Percentiles rank a stretch among this genome's conserved stretches.
Conservation (phyloP, 495 filamentous ascomycete genomes). For the Baudoinia panamericana region DNA sequence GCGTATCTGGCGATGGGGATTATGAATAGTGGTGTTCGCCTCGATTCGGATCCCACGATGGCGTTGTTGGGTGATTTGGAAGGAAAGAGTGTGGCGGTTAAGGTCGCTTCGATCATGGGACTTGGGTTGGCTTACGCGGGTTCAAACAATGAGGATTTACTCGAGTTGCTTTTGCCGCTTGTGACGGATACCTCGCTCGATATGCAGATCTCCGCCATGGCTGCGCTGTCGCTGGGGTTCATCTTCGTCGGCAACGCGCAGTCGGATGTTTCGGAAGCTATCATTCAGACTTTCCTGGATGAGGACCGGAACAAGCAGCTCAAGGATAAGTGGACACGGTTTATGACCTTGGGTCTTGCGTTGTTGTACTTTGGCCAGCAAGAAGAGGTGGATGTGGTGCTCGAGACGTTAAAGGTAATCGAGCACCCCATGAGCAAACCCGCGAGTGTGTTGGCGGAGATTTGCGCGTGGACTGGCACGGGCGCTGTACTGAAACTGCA, state of each 20-base stretch:
- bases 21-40: conserved; percentile 77
- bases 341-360: conserved; percentile 87
- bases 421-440: conserved; percentile 91
- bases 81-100: conserved; percentile 55
- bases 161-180: conserved; percentile 71
- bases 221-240: conserved; percentile 77
- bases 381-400: conserved; percentile 89
- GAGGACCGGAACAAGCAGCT: conserved; percentile 75
- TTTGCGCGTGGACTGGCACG: conserved; percentile 95
- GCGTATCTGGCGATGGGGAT: conserved; percentile 82
- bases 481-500: conserved; percentile 94
- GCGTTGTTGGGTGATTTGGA: conserved; percentile 69
- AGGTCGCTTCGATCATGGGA: conserved; percentile 83
- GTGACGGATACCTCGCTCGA: conserved; percentile 67
- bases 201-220: conserved; percentile 95
- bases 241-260: conserved; percentile 88
- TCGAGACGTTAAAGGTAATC: conserved; percentile 89
- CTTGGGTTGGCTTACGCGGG: conserved; percentile 89
- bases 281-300: conserved; percentile 81
- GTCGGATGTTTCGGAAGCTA: conserved; percentile 73
- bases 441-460: conserved; percentile 78
- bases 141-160: conserved; percentile 71
- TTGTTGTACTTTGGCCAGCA: conserved; percentile 91
- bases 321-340: conserved; percentile 95
- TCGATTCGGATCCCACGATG: conserved; percentile 76